Conservation (phyloP, 1,284 basidiomycete genomes). For the Cryptococcus neoformans region DNA sequence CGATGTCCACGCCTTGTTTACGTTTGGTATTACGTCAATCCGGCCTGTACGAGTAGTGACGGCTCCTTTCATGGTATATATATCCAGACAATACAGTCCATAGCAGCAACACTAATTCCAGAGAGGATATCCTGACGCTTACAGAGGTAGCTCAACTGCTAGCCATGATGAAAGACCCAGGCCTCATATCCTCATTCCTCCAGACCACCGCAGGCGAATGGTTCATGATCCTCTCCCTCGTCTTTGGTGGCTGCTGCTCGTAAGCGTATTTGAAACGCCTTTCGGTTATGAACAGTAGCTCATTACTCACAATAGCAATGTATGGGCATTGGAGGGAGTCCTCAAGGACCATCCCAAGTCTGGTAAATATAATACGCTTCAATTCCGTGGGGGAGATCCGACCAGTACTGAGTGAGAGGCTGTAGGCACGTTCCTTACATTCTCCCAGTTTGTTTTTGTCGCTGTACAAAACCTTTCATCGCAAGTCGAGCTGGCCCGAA, state of each 20-base stretch:
- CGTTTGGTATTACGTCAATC: too few relatives aligned
- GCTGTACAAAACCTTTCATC: slow-evolving; percentile 54
- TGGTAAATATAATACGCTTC: slow-evolving; percentile 52
- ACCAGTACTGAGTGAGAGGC: slow-evolving; percentile 19
- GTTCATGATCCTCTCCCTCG: slow-evolving; percentile 59
- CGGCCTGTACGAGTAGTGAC: too few relatives aligned
- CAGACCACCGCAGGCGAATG: slow-evolving; percentile 52
- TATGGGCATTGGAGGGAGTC: slow-evolving; percentile 52
- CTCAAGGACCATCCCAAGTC: slow-evolving; percentile 65
- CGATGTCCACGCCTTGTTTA: too few relatives aligned
- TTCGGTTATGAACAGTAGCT: background rate
- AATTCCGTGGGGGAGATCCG: background rate
- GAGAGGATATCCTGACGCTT: too few relatives aligned
- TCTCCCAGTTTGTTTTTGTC: slow-evolving; percentile 75
- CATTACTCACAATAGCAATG: slow-evolving; percentile 46
- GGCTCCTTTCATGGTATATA: too few relatives aligned
- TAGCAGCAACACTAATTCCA: too few relatives aligned
- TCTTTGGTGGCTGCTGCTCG: slow-evolving; percentile 82
- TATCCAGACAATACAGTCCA: too few relatives aligned
- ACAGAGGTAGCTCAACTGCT: too few relatives aligned
- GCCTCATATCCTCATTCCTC: slow-evolving; percentile 8
- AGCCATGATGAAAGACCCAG: too few relatives aligned
- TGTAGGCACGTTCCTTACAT: slow-evolving; percentile 75
- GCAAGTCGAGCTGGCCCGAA: slow-evolving; percentile 27
- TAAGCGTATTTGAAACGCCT: slow-evolving; percentile 50